A percentile compares a stretch with the other conserved stretches of the same genome.
These are phyloP conservation scores for Chionographis japonica DNA, from an alignment of 106 monocot genomes.

Conservation along the genomic window DNA sequence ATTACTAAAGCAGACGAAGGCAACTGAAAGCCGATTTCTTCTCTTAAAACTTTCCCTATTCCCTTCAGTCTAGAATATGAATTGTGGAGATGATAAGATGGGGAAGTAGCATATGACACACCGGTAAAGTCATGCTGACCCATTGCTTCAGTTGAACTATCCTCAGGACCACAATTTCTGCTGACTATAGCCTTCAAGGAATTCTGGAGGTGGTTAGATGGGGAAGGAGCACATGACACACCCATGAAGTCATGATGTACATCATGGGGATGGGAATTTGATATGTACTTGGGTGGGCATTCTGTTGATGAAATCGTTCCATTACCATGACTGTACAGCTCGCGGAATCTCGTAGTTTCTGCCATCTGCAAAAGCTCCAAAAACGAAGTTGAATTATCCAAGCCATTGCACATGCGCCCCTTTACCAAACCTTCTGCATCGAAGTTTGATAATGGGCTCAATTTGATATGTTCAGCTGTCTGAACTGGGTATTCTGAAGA, in stretches of 20 bases:
- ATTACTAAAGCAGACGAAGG: too few relatives aligned
- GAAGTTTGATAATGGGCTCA: constrained; percentile 16
- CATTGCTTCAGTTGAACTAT: neutral
- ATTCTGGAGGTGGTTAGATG: too few relatives aligned
- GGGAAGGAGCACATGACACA: too few relatives aligned
- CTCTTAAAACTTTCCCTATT: too few relatives aligned
- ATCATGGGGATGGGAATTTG: neutral
- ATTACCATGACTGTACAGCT: constrained; percentile 6
- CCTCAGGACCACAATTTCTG: neutral
- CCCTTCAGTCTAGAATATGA: too few relatives aligned
- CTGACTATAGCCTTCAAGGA: too few relatives aligned
- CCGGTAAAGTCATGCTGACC: neutral
- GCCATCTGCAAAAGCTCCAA: constrained; percentile 58
- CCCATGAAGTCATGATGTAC: too few relatives aligned
- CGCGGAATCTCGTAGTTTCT: constrained; percentile 12
- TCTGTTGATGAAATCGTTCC: constrained; percentile 6
- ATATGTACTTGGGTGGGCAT: constrained; percentile 8
- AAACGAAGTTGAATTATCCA: constrained; percentile 43
- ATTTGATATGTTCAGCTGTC: constrained; percentile 11
- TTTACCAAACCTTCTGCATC: constrained; percentile 14
- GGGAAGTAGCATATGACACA: neutral
- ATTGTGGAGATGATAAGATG: neutral
- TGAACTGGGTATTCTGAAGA: constrained; percentile 25
- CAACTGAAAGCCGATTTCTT: too few relatives aligned
- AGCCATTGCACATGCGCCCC: constrained; percentile 11